Percentiles rank a stretch among this genome's conserved stretches.
Evolutionary conservation across 2,329 filamentous ascomycete genomes (phyloP).

Genomic region (Neonectria neomacrospora): DNA sequence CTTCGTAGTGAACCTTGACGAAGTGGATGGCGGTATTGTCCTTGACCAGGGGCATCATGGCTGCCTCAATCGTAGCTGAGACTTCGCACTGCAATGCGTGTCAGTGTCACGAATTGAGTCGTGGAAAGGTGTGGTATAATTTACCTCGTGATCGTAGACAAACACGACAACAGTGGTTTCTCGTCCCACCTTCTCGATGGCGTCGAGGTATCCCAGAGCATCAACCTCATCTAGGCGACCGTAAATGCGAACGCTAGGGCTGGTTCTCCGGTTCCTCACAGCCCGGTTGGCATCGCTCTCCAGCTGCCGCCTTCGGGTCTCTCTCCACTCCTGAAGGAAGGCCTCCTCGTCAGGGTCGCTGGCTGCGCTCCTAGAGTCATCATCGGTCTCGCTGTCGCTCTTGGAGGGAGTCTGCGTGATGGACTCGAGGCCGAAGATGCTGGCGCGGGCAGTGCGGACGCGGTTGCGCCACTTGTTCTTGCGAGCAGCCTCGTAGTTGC

Average conservation of each 20-base stretch:
- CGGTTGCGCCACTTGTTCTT: constrained; percentile 65
- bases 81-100: constrained; percentile 73
- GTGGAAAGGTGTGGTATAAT: constrained; percentile 45
- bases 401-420: constrained; percentile 36
- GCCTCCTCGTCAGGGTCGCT: constrained; percentile 77
- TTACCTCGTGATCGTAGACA: constrained; percentile 88
- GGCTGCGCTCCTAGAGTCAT: constrained; percentile 57
- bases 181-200: constrained; percentile 86
- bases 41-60: constrained; percentile 78
- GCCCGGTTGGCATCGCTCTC: constrained; percentile 67
- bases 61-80: constrained; percentile 81
- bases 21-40: constrained; percentile 81
- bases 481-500: constrained; percentile 77
- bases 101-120: constrained; percentile 33
- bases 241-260: constrained; percentile 80
- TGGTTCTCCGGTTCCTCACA: constrained; percentile 74
- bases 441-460: constrained; percentile 63
- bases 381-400: constrained; percentile 60
- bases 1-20: constrained; percentile 88
- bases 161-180: constrained; percentile 92
- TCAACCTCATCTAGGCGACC: constrained; percentile 87
- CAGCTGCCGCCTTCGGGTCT: constrained; percentile 81
- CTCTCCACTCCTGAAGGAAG: constrained; percentile 88
- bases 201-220: constrained; percentile 92
- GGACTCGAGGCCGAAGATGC: constrained; percentile 62